A percentile compares a stretch with the other conserved stretches of the same genome.
Conservation (phyloP, 2,329 filamentous ascomycete genomes). For the Elsinoe batatas region DNA sequence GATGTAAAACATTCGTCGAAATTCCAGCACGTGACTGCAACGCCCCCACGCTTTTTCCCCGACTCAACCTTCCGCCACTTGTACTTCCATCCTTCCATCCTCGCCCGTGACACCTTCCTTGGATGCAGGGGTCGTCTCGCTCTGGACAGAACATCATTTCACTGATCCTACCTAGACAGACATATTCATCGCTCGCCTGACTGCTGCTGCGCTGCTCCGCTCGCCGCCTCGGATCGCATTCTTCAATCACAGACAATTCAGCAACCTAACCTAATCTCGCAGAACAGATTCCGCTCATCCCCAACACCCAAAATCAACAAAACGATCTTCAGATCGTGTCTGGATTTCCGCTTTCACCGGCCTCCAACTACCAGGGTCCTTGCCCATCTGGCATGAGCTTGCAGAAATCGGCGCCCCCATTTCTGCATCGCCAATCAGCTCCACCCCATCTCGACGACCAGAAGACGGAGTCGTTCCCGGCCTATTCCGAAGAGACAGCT, state of each 20-base stretch:
- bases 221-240: neutral
- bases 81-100: neutral
- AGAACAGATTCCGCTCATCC: neutral
- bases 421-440: neutral
- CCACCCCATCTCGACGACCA: neutral
- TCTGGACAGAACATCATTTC: too few species aligned
- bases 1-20: too few species aligned
- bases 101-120: neutral
- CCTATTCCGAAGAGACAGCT: conserved; percentile 1
- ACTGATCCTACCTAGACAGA: neutral
- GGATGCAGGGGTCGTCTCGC: neutral
- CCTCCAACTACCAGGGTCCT: neutral
- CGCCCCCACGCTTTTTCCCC: neutral
- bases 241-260: neutral
- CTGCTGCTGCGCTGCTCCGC: neutral
- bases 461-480: neutral
- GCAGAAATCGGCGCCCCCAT: conserved; percentile 11
- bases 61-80: neutral
- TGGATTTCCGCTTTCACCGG: neutral
- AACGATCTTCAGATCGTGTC: neutral
- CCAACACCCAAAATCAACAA: neutral
- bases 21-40: neutral
- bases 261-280: neutral
- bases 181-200: neutral
- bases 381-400: conserved; percentile 11